These are phyloP conservation scores for Hanseniaspora meyeri DNA, from an alignment of 805 yeast genomes.

Conservation along the genomic window DNA sequence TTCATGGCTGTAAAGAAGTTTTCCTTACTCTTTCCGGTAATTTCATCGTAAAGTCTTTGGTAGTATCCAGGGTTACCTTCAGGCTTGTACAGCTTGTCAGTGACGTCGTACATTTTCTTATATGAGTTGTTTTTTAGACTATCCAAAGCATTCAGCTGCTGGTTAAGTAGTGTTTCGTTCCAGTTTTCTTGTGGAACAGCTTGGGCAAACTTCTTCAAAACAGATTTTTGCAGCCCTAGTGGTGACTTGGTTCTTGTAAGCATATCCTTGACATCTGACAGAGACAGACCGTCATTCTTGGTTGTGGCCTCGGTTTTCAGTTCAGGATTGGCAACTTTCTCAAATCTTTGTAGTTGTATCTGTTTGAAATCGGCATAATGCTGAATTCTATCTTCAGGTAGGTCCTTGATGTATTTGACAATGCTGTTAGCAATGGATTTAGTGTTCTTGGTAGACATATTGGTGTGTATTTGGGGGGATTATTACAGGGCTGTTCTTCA, in stretches of 20 bases:
- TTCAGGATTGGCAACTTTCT: constrained; percentile 39
- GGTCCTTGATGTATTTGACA: constrained; percentile 43
- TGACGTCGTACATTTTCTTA: constrained; percentile 48
- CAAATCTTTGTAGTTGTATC: constrained; percentile 46
- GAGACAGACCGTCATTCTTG: constrained; percentile 30
- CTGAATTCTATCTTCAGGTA: constrained; percentile 58
- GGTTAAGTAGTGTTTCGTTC: constrained; percentile 36
- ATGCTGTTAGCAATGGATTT: constrained; percentile 43
- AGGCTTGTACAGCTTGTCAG: constrained; percentile 60
- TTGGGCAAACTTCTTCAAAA: constrained; percentile 33
- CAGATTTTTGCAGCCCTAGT: constrained; percentile 36
- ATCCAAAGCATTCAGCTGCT: constrained; percentile 48
- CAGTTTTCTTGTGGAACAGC: constrained; percentile 38
- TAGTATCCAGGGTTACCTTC: constrained; percentile 77
- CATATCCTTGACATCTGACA: constrained; percentile 32
- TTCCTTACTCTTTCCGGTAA: constrained; percentile 61
- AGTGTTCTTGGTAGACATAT: background rate
- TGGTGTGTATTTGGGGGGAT: background rate
- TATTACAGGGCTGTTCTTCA: background rate
- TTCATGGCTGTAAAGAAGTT: constrained; percentile 51
- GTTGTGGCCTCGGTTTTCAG: constrained; percentile 16
- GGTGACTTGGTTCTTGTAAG: constrained; percentile 28
- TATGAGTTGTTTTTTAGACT: constrained; percentile 49
- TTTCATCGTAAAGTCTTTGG: constrained; percentile 53
- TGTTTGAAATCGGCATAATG: constrained; percentile 62